Base-by-base conservation (phyloP, 2,329 filamentous ascomycete genomes). In the Fusarium succisae region DNA sequence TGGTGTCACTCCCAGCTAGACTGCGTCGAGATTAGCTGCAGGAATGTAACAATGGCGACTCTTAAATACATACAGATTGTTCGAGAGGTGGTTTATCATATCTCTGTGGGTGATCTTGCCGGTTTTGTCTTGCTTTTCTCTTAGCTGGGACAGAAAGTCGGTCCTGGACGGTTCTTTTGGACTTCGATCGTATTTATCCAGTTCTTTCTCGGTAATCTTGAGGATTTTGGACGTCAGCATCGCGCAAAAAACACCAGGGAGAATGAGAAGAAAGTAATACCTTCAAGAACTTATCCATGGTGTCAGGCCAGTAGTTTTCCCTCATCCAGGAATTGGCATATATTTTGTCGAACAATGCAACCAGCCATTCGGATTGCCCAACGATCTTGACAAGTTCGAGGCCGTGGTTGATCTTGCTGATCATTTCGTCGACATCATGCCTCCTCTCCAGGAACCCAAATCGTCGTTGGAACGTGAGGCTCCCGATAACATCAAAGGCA, bases 171-270 rank as follows among this genome's bases (percentile, higher is more conserved):
- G 9, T 3, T 47, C 26, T 47, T 28, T 47, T 11, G 45, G 18
- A 28, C 45, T 47, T 1, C 4, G 18, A 15, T 47, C 45, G 1
- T 47, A 47, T 28, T 15, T 28, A 47, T 47, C 44, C 18, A 47
- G 18, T 15, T 47, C 44, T 22, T 28, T 28, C 13, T 47, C 26
- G 13, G 44, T 47, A 4, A 28, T 28, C 44, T 47, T 28, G 1
- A 47, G 5, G 18, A 15, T 0, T 5, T 1, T 3, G 0, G 12
- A 14, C 8, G 15, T 35, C 32, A 35, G 32, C 15, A 35, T 8
- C 8, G 0, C 32, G 32, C 32, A 3, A 8, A 0, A 17, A 20
- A 28, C 18, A 22, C 1, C 44, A 2, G 1, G 9, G 44, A 8
- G 44, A 10, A 15, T 17, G 44, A 22, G 8, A 47, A 10, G 24